phyloP scores from a whole-genome alignment of 2,329 filamentous ascomycete species.

The Alternaria gaisen region DNA sequence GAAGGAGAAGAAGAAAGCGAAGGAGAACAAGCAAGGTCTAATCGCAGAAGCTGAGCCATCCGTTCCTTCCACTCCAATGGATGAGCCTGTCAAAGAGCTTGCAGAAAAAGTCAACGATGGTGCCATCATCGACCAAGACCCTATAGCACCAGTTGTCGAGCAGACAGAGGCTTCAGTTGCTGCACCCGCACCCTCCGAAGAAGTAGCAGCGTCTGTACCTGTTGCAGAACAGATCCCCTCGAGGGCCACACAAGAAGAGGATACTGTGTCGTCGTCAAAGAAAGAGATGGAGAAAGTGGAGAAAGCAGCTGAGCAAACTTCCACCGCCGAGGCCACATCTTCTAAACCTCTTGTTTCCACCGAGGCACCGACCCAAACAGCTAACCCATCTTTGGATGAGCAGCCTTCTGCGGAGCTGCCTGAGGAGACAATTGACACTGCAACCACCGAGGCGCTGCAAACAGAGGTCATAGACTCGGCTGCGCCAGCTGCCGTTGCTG shows the following conservation, averaged over 20 bases:
- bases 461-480: background rate
- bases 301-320: conserved; percentile 28
- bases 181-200: background rate
- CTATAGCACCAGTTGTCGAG: background rate
- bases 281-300: conserved; percentile 39
- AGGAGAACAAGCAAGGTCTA: conserved; percentile 23
- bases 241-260: conserved; percentile 14
- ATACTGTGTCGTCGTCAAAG: conserved; percentile 19
- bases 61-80: conserved; percentile 7
- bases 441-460: background rate
- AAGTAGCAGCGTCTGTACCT: background rate
- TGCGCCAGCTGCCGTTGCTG: background rate
- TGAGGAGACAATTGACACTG: background rate
- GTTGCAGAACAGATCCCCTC: background rate
- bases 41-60: conserved; percentile 19
- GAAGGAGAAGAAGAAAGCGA: conserved; percentile 28
- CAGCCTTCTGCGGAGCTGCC: background rate
- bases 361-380: conserved; percentile 1
- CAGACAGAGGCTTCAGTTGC: background rate
- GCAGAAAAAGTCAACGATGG: background rate
- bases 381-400: background rate
- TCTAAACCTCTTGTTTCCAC: background rate
- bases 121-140: background rate
- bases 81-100: conserved; percentile 11
- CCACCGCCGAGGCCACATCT: conserved; percentile 10